Percentiles rank a stretch among this genome's conserved stretches.
Conservation (phyloP, 2,329 filamentous ascomycete genomes). For the Beauveria scarabaeidicola region DNA sequence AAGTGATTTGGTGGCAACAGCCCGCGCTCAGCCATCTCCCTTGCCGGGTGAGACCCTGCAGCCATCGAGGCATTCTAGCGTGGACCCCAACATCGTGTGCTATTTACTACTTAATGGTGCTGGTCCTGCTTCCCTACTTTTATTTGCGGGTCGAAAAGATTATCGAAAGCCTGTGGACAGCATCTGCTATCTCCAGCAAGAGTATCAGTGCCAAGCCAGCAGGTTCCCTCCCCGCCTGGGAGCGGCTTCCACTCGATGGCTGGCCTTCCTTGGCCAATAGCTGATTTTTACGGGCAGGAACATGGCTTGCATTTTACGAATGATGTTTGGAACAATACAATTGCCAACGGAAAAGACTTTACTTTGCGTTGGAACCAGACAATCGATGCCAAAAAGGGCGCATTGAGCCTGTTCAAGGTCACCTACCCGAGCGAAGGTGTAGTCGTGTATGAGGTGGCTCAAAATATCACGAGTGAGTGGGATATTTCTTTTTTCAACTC, state of each 20-base stretch:
- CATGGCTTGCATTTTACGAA: constrained; percentile 25
- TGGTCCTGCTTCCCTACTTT: constrained; percentile 11
- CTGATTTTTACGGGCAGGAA: constrained; percentile 14
- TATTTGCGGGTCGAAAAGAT: constrained; percentile 11
- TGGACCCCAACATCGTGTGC: constrained; percentile 8
- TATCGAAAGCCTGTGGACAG: constrained; percentile 8
- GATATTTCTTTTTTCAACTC: not conserved
- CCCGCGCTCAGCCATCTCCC: constrained; percentile 15
- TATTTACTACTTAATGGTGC: constrained; percentile 17
- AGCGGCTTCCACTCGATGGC: constrained; percentile 17
- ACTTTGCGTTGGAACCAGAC: constrained; percentile 24
- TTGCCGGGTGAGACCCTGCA: constrained; percentile 20
- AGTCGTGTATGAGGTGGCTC: constrained; percentile 21
- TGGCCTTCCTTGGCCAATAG: constrained; percentile 12
- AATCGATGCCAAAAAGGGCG: constrained; percentile 14
- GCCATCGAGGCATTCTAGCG: constrained; percentile 11
- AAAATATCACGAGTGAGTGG: constrained; percentile 23
- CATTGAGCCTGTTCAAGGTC: constrained; percentile 24
- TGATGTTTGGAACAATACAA: constrained; percentile 26
- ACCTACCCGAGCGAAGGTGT: constrained; percentile 23
- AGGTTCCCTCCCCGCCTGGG: constrained; percentile 12
- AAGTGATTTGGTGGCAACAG: constrained; percentile 4
- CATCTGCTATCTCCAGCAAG: not conserved
- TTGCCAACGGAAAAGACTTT: constrained; percentile 23
- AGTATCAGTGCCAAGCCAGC: constrained; percentile 10